Base-by-base conservation (phyloP, 2,329 filamentous ascomycete species). In the Fusarium decemcellulare region DNA sequence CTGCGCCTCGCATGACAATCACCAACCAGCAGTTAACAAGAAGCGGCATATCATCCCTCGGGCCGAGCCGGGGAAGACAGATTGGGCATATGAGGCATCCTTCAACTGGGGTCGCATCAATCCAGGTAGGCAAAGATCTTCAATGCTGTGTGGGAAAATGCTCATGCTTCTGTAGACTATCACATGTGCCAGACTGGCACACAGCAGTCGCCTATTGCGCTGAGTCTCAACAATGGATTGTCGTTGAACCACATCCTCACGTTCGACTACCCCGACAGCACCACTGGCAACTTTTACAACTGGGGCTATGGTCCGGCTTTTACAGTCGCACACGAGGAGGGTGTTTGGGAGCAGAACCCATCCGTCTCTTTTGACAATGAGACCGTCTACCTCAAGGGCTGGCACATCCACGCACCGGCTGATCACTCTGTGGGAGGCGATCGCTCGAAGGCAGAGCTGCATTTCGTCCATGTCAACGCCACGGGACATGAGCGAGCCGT, bases 231-330 rank as follows among this genome's bases (percentile, higher is more conserved):
- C 16, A 71, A 72, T n/a, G 70, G 69, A 0, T 36, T 72, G 0
- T 67, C 67, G 3, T 52, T 72, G 1, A 60, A 72, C 6, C 69
- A 72, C 12, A 52, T 34, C 29, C 7, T 70, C 7, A 59, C 54
- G 9, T 72, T 68, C 60, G 29, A 61, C 4, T 72, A 72, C 8
- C 67, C 70, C 0, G 12, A 10, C 4, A 27, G 61, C 0, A 9
- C 61, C 12, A 42, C 58, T 1, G 70, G 70, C 4, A 66, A 70
- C 6, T 72, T 71, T 39, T 71, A 54, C 46, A 72, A 72, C 39
- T 72, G 70, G 70, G 67, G 63, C 0, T 72, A 72, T 2, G 70
- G 70, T 0, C 63, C 64, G 2, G 70, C 70, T 1, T 72, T 71
- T 14, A 72, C 70, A 0, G 46, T 72, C 8, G 46, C 58, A 4